Evolutionary conservation across 257 asterid species (phyloP), one percentile per base, ranked within the genome.

Genomic region (Nicotiana sylvestris): DNA sequence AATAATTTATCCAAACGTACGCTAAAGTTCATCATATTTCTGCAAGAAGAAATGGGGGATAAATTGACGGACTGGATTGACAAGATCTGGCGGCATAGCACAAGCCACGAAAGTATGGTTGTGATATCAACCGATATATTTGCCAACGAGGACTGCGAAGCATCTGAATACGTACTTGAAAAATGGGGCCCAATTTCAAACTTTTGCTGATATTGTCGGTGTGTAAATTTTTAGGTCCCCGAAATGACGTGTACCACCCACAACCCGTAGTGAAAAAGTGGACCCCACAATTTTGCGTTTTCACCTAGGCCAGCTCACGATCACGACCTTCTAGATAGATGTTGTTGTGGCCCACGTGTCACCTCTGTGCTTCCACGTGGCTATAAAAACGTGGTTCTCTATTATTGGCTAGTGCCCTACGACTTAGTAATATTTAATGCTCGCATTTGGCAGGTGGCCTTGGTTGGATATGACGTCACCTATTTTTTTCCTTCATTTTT

Each of bases 241-340:
- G 6, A 6, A 82, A 27, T 67, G 89, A 91, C 89, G 91, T 91
- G 96, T 84, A 87, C 33, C 61, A 10, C 76, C 66, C 66, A 10
- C 69, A 82, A 76, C 37, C 46, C 53, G 80, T 27, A 76, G 60
- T 33, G 39, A n/a, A 27, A 3, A 25, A 51, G 82, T 66, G 86
- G 89, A 68, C 9, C 88, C 87, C 83, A 51, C 30, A 9, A 0
- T 46, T 72, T 46, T 21, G 18, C 7, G 0, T 11, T 39, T 27
- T 30, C 37, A 78, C 80, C 64, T 37, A 62, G 35, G 83, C 87
- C 91, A 86, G 86, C 85, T 88, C 87, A 84, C 25, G 43, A 7
- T 83, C 88, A 78, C 86, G 81, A 77, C 85, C 84, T 87, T 89
- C 91, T 85, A 85, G 91, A 84, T 70, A 82, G 55, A 64, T 55